Evolutionary conservation across 2,329 filamentous ascomycete genomes (phyloP).

Genomic region (Daldinia sp.): DNA sequence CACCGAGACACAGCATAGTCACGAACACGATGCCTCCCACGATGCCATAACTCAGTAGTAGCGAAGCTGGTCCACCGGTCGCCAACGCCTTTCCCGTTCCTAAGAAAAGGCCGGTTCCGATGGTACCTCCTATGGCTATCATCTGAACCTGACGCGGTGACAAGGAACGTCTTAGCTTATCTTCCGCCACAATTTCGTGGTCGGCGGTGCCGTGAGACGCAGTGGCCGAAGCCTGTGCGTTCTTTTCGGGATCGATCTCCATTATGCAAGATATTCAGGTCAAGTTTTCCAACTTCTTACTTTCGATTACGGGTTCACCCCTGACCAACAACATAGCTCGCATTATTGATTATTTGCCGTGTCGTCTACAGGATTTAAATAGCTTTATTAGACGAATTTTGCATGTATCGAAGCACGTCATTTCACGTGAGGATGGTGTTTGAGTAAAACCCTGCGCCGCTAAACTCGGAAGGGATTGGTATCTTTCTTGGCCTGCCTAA

Average conservation of each 20-base stretch:
- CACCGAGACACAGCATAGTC: conserved; percentile 66
- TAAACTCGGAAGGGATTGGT: conserved; percentile 9
- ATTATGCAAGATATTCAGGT: conserved; percentile 8
- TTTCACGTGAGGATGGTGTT: conserved; percentile 31
- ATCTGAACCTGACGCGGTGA: conserved; percentile 72
- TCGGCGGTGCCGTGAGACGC: conserved; percentile 9
- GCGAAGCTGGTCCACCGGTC: conserved; percentile 66
- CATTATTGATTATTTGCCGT: background rate
- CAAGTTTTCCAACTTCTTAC: background rate
- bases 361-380: background rate
- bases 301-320: conserved; percentile 2
- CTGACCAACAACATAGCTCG: conserved; percentile 7
- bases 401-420: conserved; percentile 29
- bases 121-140: conserved; percentile 69
- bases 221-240: conserved; percentile 3
- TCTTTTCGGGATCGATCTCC: conserved; percentile 35
- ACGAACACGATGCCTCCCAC: conserved; percentile 65
- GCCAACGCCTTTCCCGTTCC: conserved; percentile 68
- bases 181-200: conserved; percentile 40
- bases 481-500: conserved; percentile 16
- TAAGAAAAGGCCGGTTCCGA: conserved; percentile 69
- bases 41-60: conserved; percentile 65
- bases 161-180: conserved; percentile 62
- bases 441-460: conserved; percentile 2
- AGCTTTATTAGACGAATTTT: conserved; percentile 4